Base-by-base conservation (phyloP, 139 green algal species). In the Volvox reticuliferus region DNA sequence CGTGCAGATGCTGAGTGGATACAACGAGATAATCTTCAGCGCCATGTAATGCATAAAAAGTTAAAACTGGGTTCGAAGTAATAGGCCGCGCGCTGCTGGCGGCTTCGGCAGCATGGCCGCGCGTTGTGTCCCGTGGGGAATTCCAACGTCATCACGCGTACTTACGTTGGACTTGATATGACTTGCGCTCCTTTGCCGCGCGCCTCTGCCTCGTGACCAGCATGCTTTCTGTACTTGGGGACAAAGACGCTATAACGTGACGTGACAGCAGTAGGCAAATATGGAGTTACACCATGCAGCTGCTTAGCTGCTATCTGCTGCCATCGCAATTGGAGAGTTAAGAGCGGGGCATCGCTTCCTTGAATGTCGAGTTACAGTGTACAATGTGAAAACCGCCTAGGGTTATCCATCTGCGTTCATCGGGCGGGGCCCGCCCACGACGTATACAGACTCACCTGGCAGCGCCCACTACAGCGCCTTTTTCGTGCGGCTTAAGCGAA, bases 401-500 rank as follows among this genome's bases (percentile, higher is more conserved):
- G 44, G 9, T 55, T 9, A 55, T 14, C 44, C 9, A 55, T 55
- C 44, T 9, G 44, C 44, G 44, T 55, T 55, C 44, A 14, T 55
- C 44, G 44, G 44, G 44, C n/a, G n/a, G n/a, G n/a, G n/a, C n/a
- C n/a, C n/a, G n/a, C 44, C 44, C 44, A 55, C 9, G 76, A 24
- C 36, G 30, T 24, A 35, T 19, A 68, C 33, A 3, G 2, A 13
- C 81, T 3, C 55, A 88, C 83, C 83, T 80, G 35, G 65, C 67
- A 0, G 83, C 67, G 24, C 83, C 83, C 14, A 89, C 13, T 37
- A 89, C 83, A 14, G 35, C 36, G 67, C 67, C 83, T 68, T 89
- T 80, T 37, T 89, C 83, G 36, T 89, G 24, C 67, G 83, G 83
- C 83, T 81, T 80, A 37, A 89, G 83, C 22, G 67, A 18, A 3